Percentiles rank a stretch among this genome's conserved stretches.
Evolutionary conservation across 2,329 filamentous ascomycete genomes (phyloP).

Genomic region (Taxawa tesnikishii): DNA sequence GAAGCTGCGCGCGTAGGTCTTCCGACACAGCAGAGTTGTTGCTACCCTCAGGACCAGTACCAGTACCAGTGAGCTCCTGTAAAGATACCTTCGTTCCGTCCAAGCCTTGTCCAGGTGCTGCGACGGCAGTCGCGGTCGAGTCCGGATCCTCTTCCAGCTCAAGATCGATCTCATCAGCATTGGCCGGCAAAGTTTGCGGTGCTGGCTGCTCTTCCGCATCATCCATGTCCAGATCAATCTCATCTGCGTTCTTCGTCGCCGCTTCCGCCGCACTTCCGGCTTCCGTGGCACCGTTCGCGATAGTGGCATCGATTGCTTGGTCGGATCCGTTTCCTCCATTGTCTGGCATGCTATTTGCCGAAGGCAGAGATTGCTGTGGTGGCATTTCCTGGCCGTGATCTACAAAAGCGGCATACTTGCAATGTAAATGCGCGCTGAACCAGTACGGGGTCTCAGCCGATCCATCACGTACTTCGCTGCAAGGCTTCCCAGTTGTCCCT

Average conservation of each 20-base stretch:
- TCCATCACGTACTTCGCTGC: conserved; percentile 75
- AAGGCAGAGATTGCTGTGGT: neutral
- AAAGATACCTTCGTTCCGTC: conserved; percentile 14
- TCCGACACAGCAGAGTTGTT: conserved; percentile 40
- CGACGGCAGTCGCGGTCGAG: conserved; percentile 7
- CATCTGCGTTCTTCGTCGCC: conserved; percentile 46
- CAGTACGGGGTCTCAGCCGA: conserved; percentile 72
- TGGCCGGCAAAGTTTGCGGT: conserved; percentile 11
- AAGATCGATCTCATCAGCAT: conserved; percentile 31
- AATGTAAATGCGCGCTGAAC: conserved; percentile 85
- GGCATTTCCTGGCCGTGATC: conserved; percentile 24
- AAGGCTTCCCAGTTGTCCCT: conserved; percentile 64
- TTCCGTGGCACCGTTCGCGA: neutral
- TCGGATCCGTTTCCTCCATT: conserved; percentile 8
- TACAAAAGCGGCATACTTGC: conserved; percentile 63
- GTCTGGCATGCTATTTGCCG: conserved; percentile 7
- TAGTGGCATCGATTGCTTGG: neutral
- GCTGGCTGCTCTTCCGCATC: conserved; percentile 14
- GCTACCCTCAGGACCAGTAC: neutral
- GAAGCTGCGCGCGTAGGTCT: conserved; percentile 60
- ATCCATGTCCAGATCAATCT: conserved; percentile 46
- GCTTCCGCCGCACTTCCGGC: conserved; percentile 7
- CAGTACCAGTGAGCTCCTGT: too few relatives aligned
- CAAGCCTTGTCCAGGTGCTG: conserved; percentile 12
- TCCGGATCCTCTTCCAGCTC: conserved; percentile 16